Percentiles rank a stretch among this genome's conserved stretches.
These are phyloP conservation scores for Cinchona pubescens DNA, from an alignment of 257 asterid genomes.

Conservation along the genomic window DNA sequence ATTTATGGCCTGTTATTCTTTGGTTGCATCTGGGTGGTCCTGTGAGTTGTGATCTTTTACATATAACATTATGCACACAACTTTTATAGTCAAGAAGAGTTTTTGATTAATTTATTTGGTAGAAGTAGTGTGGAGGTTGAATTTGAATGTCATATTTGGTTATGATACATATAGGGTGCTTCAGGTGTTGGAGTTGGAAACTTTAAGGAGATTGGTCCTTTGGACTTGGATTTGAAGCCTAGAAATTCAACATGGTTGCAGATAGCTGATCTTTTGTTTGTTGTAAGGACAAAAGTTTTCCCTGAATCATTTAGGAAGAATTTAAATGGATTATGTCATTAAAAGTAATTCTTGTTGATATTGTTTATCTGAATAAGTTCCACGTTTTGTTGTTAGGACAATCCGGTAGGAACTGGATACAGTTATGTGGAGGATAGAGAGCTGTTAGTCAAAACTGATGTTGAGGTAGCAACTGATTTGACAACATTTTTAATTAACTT, in stretches of 20 bases:
- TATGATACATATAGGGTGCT: constrained; percentile 43
- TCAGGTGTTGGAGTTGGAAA: constrained; percentile 90
- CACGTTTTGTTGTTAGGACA: constrained; percentile 43
- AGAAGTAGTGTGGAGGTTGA: not conserved
- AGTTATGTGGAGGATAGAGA: constrained; percentile 75
- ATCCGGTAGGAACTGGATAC: constrained; percentile 91
- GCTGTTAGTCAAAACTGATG: constrained; percentile 65
- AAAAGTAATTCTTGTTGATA: too few relatives aligned
- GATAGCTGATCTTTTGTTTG: constrained; percentile 83
- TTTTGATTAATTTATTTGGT: too few relatives aligned
- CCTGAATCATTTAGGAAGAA: not conserved
- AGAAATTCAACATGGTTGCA: constrained; percentile 82
- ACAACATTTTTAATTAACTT: constrained; percentile 57
- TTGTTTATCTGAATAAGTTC: not conserved
- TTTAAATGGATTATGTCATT: too few relatives aligned
- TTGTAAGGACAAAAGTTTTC: constrained; percentile 37
- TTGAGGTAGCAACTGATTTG: constrained; percentile 71
- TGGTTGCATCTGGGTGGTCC: constrained; percentile 99
- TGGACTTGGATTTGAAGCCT: constrained; percentile 63
- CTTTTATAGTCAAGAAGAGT: too few relatives aligned
- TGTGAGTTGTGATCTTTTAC: constrained; percentile 34
- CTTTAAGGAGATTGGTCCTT: constrained; percentile 81
- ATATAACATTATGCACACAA: too few relatives aligned
- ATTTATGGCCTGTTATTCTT: constrained; percentile 86
- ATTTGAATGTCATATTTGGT: constrained; percentile 5